Evolutionary conservation across 495 filamentous ascomycete genomes (phyloP).

Genomic region (Penicillium alfredii): DNA sequence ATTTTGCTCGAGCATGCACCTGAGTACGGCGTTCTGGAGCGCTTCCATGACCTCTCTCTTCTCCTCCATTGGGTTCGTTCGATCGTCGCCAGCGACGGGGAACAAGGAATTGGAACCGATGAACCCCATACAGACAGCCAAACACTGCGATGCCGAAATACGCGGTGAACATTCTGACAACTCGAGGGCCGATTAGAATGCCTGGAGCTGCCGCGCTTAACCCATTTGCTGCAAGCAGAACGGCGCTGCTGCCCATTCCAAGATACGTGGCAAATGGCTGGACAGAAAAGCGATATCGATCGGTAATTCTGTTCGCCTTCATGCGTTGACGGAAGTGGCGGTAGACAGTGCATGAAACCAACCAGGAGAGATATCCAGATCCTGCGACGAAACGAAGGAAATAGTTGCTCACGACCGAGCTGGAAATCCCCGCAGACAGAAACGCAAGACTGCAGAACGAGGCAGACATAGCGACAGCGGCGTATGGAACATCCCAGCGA

Average conservation of each 20-base stretch:
- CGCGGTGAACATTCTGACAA: slow-evolving; percentile 45
- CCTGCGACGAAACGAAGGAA: slow-evolving; percentile 56
- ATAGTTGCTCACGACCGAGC: slow-evolving; percentile 38
- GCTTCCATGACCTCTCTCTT: neutral
- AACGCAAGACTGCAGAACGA: slow-evolving; percentile 37
- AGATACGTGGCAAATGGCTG: slow-evolving; percentile 52
- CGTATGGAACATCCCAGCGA: slow-evolving; percentile 42
- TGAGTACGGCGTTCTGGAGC: neutral
- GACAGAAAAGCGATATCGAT: slow-evolving; percentile 37
- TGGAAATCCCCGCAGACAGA: slow-evolving; percentile 25
- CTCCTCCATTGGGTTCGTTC: neutral
- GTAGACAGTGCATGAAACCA: slow-evolving; percentile 49
- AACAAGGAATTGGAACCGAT: slow-evolving; percentile 10
- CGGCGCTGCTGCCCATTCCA: slow-evolving; percentile 38
- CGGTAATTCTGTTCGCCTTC: slow-evolving; percentile 31
- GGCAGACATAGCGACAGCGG: slow-evolving; percentile 32
- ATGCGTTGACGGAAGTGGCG: slow-evolving; percentile 49
- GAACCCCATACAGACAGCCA: slow-evolving; percentile 30
- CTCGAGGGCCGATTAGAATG: slow-evolving; percentile 36
- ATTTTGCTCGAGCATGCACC: too few relatives aligned
- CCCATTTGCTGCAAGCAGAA: slow-evolving; percentile 49
- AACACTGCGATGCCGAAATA: slow-evolving; percentile 60
- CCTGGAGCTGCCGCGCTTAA: slow-evolving; percentile 45
- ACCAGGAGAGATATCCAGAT: slow-evolving; percentile 57
- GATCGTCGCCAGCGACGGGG: slow-evolving; percentile 5